Evolutionary conservation across 345 rosid species (phyloP), one percentile per base, ranked within the genome.

Genomic region (Trapa bicornis): DNA sequence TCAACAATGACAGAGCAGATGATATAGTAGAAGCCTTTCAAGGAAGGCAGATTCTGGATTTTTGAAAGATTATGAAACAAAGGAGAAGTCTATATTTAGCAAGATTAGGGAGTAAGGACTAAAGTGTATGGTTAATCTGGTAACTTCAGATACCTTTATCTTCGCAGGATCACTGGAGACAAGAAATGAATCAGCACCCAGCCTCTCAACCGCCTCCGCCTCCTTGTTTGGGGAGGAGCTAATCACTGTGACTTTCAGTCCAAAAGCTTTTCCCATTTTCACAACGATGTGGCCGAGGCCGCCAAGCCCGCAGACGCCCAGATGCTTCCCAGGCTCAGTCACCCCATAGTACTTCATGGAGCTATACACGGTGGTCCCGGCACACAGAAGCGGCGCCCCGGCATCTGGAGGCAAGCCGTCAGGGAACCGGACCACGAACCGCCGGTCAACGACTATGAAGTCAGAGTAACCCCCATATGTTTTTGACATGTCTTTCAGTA

Each of bases 241-340:
- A 70, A 92, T 87, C 47, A 87, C 98, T 38, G 92, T 86, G 58
- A 92, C 95, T 77, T 86, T 83, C 79, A 92, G 69, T n/a, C 98
- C 96, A 74, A 87, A 89, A 47, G 98, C 96, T 82, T 87, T 92
- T 42, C 74, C 96, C 53, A 92, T 76, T 79, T 86, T 92, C 52
- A 92, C 91, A 50, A 94, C 98, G 68, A 89, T 78, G 76, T 92
- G 98, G 72, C 96, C 98, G 67, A 92, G 86, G 16, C 98, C 98
- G 72, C 96, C 96, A 66, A 89, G 89, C 65, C 98, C 98, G 9
- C 83, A 88, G 0, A 92, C 82, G 66, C 98, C 98, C 73, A 92
- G 70, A 81, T 92, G 95, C 73, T 87, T 92, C 52, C 98, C 92
- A 16, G 86, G 79, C 73, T 86, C 86, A 3, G 85, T 84, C 86